Conservation (phyloP, 2,329 filamentous ascomycete genomes). For the Fusarium nisikadoi region DNA sequence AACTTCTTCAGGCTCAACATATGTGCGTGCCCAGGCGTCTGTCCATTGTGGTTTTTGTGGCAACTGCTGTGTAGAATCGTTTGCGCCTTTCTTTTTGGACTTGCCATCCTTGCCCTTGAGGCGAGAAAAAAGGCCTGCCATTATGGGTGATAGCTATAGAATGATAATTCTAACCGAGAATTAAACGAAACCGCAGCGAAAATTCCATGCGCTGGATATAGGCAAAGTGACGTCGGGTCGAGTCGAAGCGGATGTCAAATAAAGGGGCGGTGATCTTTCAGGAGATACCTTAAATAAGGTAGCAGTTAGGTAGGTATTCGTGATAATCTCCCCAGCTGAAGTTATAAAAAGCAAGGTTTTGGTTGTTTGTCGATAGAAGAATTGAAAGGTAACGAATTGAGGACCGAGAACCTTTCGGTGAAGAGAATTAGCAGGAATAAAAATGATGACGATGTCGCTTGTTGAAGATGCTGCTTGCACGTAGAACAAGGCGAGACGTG, state of each 20-base stretch:
- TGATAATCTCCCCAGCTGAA: slow-evolving; percentile 31
- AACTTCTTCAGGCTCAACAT: slow-evolving; percentile 89
- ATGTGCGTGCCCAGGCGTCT: slow-evolving; percentile 85
- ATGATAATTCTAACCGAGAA: slow-evolving; percentile 8
- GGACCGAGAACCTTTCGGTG: neutral
- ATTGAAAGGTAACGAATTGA: neutral
- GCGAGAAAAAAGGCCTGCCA: slow-evolving; percentile 70
- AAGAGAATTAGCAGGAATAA: slow-evolving; percentile 10
- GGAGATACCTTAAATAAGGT: slow-evolving; percentile 3
- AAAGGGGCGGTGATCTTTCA: slow-evolving; percentile 33
- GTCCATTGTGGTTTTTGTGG: slow-evolving; percentile 83
- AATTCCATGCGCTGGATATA: slow-evolving; percentile 24
- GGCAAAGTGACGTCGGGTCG: slow-evolving; percentile 27
- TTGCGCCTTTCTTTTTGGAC: slow-evolving; percentile 72
- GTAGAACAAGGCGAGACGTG: slow-evolving; percentile 26
- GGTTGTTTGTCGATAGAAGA: slow-evolving; percentile 7
- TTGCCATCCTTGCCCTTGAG: slow-evolving; percentile 81
- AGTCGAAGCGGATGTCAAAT: slow-evolving; percentile 20
- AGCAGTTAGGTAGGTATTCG: neutral
- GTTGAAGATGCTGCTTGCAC: slow-evolving; percentile 19
- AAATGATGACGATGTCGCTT: slow-evolving; percentile 9
- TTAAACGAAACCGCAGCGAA: slow-evolving; percentile 11
- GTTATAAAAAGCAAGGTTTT: slow-evolving; percentile 24
- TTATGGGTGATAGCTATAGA: slow-evolving; percentile 48
- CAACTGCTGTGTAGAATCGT: slow-evolving; percentile 61